Evolutionary conservation across 2,329 filamentous ascomycete species (phyloP).

Genomic region (Talaromyces sp.): DNA sequence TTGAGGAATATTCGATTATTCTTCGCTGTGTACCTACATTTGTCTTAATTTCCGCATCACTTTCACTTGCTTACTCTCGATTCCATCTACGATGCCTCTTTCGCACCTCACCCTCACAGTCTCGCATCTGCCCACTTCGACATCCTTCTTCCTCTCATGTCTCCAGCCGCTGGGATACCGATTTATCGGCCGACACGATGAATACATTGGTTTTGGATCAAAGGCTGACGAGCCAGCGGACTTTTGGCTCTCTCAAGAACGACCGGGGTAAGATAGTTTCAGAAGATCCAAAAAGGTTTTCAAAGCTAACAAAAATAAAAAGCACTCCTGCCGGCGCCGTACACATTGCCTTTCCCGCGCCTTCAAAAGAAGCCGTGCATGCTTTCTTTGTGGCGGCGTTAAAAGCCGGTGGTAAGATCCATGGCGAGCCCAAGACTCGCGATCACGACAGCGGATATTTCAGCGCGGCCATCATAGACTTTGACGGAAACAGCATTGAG

Average conservation of each 20-base stretch:
- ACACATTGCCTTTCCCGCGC: slow-evolving; percentile 64
- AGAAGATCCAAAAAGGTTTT: neutral
- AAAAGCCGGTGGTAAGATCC: slow-evolving; percentile 57
- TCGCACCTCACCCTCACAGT: slow-evolving; percentile 63
- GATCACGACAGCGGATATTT: slow-evolving; percentile 52
- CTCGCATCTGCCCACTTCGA: slow-evolving; percentile 69
- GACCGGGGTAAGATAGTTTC: slow-evolving; percentile 46
- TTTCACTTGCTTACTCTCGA: neutral
- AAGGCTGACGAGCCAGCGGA: slow-evolving; percentile 49
- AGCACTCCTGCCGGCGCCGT: slow-evolving; percentile 49
- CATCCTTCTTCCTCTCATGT: slow-evolving; percentile 77
- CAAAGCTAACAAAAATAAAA: slow-evolving; percentile 10
- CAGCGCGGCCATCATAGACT: slow-evolving; percentile 63
- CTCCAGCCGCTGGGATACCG: slow-evolving; percentile 72
- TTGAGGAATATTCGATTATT: neutral
- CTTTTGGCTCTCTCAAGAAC: slow-evolving; percentile 60
- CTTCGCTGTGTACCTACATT: neutral
- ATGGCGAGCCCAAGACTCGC: slow-evolving; percentile 51
- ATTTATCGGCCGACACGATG: slow-evolving; percentile 59
- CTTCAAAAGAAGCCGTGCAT: slow-evolving; percentile 59
- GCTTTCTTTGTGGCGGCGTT: slow-evolving; percentile 67
- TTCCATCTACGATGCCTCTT: slow-evolving; percentile 48
- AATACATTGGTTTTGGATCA: slow-evolving; percentile 58
- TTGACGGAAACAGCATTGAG: slow-evolving; percentile 80
- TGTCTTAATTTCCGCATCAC: neutral